Base-by-base conservation (phyloP, 2,329 filamentous ascomycete species). In the Aspergillus intermedius region DNA sequence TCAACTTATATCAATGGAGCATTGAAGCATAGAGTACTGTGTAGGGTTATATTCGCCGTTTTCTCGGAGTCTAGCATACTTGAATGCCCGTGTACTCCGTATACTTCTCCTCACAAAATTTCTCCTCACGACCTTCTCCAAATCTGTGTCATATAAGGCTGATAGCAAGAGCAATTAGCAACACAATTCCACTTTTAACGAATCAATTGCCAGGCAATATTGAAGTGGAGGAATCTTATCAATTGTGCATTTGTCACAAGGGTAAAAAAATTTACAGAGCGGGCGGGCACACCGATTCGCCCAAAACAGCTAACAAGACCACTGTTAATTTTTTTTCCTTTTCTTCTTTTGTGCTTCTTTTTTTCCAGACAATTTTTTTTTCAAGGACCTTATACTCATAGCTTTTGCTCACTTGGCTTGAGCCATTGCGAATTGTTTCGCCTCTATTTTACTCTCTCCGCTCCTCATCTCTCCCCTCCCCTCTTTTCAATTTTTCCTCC, bases 221-320 rank as follows among this genome's bases (percentile, higher is more conserved):
- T 35, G 34, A 30, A 12, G 25, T 30, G 25, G 25, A 30, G 25
- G 25, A 30, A 30, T 12, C 10, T 30, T 30, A 30, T 30, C 25
- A 30, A 30, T 30, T 30, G 25, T 12, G 25, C 25, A 30, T 30
- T 30, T 30, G 9, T 30, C 25, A 30, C 25, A 30, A 30, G 25
- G 25, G 25, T 9, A 30, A 30, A 30, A 30, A 30, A 30, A 30
- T 30, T 30, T 30, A 30, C 25, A 30, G 25, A 30, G 25, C 25
- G 25, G 25, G 25, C 25, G 25, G 15, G 19, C 37, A 40, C 64
- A 67, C 64, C 64, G 64, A 63, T 62, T 62, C 61, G 58, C 64
- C 63, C 56, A 62, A 67, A 67, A 61, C 59, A 67, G 64, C 58
- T 54, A 51, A 55, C 15, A 12, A 15, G 37, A 17, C 10, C 15